A percentile compares a stretch with the other conserved stretches of the same genome.
phyloP scores from a whole-genome alignment of 768 basidiomycete species.

The Inosperma sp. region DNA sequence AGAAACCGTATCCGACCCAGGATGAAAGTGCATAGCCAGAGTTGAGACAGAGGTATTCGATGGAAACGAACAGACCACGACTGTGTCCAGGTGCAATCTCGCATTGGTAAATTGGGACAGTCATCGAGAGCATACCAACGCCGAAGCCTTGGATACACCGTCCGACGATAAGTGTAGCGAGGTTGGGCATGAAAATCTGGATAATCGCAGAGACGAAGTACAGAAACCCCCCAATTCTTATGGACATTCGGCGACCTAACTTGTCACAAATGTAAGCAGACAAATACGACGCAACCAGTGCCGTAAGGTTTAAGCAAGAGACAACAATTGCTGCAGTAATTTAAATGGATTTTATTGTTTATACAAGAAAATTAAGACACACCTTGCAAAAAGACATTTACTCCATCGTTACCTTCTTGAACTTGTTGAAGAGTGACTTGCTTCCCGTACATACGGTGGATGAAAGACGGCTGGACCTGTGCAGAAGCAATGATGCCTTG shows the following conservation, averaged over 20 bases:
- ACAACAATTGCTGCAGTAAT: conserved; percentile 41
- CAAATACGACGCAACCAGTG: conserved; percentile 40
- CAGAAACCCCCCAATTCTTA: conserved; percentile 46
- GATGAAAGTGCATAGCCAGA: conserved; percentile 44
- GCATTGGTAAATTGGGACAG: conserved; percentile 46
- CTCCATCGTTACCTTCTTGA: conserved; percentile 38
- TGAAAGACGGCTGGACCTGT: conserved; percentile 51
- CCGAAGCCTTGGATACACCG: conserved; percentile 46
- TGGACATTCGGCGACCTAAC: conserved; percentile 47
- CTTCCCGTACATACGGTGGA: conserved; percentile 43
- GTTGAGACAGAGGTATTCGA: conserved; percentile 52
- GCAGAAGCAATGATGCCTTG: conserved; percentile 50
- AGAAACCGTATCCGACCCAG: conserved; percentile 50
- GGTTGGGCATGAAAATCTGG: conserved; percentile 45
- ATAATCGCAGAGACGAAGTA: conserved; percentile 48
- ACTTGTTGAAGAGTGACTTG: conserved; percentile 43
- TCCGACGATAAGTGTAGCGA: conserved; percentile 36
- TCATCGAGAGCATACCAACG: conserved; percentile 48
- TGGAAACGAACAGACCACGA: conserved; percentile 49
- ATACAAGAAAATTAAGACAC: conserved; percentile 3
- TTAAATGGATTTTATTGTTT: neutral
- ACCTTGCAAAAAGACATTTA: conserved; percentile 46
- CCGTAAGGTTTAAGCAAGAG: conserved; percentile 47
- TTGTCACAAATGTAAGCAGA: conserved; percentile 49
- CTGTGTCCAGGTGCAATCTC: conserved; percentile 45